Base-by-base conservation (phyloP, 495 filamentous ascomycete genomes). In the Bacidia gigantensis region DNA sequence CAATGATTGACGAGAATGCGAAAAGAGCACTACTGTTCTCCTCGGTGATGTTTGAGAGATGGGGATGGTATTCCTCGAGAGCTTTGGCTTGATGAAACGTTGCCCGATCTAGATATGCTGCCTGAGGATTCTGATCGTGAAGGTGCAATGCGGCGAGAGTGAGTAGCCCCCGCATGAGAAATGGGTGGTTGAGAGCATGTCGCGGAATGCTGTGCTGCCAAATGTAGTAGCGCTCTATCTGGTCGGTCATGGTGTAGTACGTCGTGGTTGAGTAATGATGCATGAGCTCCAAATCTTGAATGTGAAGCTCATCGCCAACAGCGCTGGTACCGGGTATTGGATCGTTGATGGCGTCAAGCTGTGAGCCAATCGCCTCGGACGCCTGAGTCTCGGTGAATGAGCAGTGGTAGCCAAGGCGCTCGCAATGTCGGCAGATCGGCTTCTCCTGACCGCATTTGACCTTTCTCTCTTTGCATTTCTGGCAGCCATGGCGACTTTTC, bases 211-310 rank as follows among this genome's bases (percentile, higher is more conserved):
- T 40, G 12, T 46, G n/a, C 26, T 51, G 41, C 49, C 54, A 52
- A 7, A 39, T 47, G 20, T 26, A 14, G 3, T 35, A 38, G 22
- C 14, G 22, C 25, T 18, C 14, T 26, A 41, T 20, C 43, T 52
- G 18, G 42, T 21, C 21, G 49, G 54, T 23, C 66, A 75, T 60
- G 0, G 69, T 64, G 49, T 60, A 65, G 54, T 72, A 72, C 11
- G 69, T 72, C 22, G 59, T 61, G 9, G 67, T 72, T 39, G 66
- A 70, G 64, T 69, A 74, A 32, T 72, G 64, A 61, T 72, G 65
- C 66, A 72, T 71, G 21, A 73, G 56, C 46, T 73, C 70, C 32
- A 71, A 58, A 35, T 75, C 72, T 21, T 35, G 49, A 11, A 50
- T 3, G 23, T 18, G 47, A 38, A 50, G 26, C 25, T 50, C 25